A percentile compares a stretch with the other conserved stretches of the same genome.
These are phyloP conservation scores for Aquilaria sinensis DNA, from an alignment of 345 rosid species.

Conservation along the genomic window DNA sequence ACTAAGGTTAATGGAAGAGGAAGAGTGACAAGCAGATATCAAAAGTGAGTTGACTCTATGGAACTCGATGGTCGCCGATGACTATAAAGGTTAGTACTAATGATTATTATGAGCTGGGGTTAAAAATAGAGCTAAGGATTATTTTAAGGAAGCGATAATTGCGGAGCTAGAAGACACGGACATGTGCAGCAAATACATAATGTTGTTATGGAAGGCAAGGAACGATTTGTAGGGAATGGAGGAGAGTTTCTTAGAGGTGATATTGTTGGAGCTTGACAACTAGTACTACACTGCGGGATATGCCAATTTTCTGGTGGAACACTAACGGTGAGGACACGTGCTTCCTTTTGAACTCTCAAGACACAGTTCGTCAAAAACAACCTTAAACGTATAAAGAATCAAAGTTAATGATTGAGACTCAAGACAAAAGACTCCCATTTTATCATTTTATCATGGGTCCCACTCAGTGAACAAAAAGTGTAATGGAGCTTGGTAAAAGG, in stretches of 20 bases:
- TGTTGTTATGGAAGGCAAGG: conserved; percentile 71
- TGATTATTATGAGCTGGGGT: conserved; percentile 24
- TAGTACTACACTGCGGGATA: conserved; percentile 64
- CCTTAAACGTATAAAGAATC: neutral
- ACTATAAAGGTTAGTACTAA: conserved; percentile 47
- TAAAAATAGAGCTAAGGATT: conserved; percentile 70
- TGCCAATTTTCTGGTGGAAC: conserved; percentile 89
- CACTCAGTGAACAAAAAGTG: too few species aligned
- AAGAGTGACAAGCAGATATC: conserved; percentile 29
- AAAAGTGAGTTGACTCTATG: conserved; percentile 49
- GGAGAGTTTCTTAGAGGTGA: conserved; percentile 83
- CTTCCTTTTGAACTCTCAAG: conserved; percentile 53
- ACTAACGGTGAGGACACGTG: conserved; percentile 95
- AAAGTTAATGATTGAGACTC: neutral
- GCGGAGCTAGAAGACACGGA: conserved; percentile 74
- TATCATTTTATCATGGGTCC: too few species aligned
- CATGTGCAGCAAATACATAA: conserved; percentile 70
- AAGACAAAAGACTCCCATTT: too few species aligned
- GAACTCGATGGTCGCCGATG: conserved; percentile 54
- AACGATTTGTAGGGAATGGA: conserved; percentile 92
- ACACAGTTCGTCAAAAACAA: conserved; percentile 2
- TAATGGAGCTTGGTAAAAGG: too few species aligned
- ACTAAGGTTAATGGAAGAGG: conserved; percentile 22
- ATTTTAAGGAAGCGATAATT: conserved; percentile 59
- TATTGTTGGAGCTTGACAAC: conserved; percentile 66